Conservation (phyloP, 148 eudicot species). For the Heliamphora exappendiculata region DNA sequence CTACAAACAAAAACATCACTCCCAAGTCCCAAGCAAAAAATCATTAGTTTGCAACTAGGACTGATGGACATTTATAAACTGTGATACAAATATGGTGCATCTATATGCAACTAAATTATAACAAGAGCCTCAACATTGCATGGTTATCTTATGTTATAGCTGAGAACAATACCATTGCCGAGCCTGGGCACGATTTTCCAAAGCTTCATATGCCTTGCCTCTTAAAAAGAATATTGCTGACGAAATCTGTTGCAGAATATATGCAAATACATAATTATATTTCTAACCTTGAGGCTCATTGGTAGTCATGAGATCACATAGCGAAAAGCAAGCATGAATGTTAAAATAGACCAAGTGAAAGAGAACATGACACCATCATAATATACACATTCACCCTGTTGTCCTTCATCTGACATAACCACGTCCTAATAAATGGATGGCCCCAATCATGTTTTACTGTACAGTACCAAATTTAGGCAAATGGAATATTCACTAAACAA, state of each 20-base stretch:
- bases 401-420: not conserved
- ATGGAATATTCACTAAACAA: not conserved
- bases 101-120: not conserved
- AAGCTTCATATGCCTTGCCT: constrained; percentile 94
- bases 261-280: not conserved
- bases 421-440: not conserved
- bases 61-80: not conserved
- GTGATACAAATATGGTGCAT: not conserved
- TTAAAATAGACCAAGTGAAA: not conserved
- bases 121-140: not conserved
- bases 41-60: not conserved
- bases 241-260: constrained; percentile 41
- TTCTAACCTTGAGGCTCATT: not conserved
- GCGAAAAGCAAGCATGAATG: not conserved
- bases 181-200: constrained; percentile 92
- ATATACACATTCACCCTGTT: not conserved
- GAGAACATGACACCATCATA: not conserved
- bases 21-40: not conserved
- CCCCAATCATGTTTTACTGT: not conserved
- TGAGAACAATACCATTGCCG: constrained; percentile 61
- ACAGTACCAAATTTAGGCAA: not conserved
- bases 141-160: not conserved
- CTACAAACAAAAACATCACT: not conserved
- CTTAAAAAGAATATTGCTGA: constrained; percentile 90
- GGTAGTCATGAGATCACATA: not conserved